Base-by-base conservation (phyloP, 768 basidiomycete species). In the Lyophyllum shimeji region DNA sequence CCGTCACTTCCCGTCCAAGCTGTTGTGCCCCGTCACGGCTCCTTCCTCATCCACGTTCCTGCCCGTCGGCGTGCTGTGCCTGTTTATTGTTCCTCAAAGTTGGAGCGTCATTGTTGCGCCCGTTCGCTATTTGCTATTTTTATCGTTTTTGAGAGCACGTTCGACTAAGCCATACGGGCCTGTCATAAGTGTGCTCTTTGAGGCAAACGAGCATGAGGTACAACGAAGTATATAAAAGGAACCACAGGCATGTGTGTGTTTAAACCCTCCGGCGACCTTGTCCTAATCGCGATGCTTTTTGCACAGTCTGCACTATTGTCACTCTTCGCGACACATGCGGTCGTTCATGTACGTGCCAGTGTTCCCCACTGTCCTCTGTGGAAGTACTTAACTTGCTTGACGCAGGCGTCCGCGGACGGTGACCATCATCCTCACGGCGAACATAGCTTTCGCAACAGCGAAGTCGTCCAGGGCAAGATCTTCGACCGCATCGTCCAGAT, bases 401-500 rank as follows among this genome's bases (percentile, higher is more conserved):
- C 29, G 11, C 25, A 56, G 49, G 50, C 45, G 40, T 46, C 31
- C 23, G 15, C 55, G 6, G 54, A 15, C 17, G n/a, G n/a, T 25
- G 27, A 44, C 17, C n/a, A 42, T 4, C n/a, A 18, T 23, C 27
- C 45, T 17, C 33, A 49, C 7, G 20, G 39, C n/a, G 21, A 40
- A 9, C 34, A 34, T 20, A 33, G 24, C 44, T 9, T 34, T n/a
- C 11, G 13, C 13, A 23, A 12, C 9, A 29, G 29, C 3, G 40
- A 46, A 18, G 27, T 57, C 23, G 57, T 63, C 7, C n/a, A 59
- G 31, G 71, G 71, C 17, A 61, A 56, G n/a, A 68, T 63, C 1
- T 72, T 72, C 52, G 62, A 72, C 50, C 65, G 69, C 9, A 68
- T 69, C 31, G 51, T 72, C 11, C 60, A 60, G 27, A 82, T 86